phyloP scores from a whole-genome alignment of 208 protist genomes.

The Lotmaria passim region DNA sequence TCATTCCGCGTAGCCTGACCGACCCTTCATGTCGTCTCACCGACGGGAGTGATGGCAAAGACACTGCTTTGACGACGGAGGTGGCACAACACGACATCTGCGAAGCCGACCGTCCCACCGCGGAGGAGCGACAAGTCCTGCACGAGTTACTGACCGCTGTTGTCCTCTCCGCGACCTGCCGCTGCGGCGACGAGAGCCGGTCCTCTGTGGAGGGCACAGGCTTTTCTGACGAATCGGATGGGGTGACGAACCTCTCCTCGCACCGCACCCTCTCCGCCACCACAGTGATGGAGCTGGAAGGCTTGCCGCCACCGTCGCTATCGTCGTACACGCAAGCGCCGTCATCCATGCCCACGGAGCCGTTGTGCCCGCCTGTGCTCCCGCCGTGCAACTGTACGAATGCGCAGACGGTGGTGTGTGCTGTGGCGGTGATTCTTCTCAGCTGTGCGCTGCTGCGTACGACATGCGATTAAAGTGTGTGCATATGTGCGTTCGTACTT shows the following conservation, averaged over 20 bases:
- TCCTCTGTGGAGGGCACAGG: not conserved
- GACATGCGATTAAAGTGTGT: not conserved
- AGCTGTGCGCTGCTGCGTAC: constrained; percentile 15
- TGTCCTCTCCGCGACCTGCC: constrained; percentile 14
- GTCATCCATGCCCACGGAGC: not conserved
- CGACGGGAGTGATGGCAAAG: not conserved
- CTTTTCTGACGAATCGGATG: not conserved
- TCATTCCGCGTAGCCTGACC: constrained; percentile 25
- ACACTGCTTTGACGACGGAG: no score
- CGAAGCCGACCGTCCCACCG: not conserved
- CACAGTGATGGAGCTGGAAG: not conserved
- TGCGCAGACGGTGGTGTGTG: constrained; percentile 16
- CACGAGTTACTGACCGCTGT: constrained; percentile 27
- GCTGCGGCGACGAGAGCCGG: not conserved
- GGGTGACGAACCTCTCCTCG: not conserved
- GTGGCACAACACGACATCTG: not conserved
- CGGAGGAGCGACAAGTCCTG: constrained; percentile 22
- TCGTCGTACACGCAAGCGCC: not conserved
- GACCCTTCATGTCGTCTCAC: not conserved
- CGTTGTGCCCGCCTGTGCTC: not conserved
- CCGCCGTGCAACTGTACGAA: constrained; percentile 4
- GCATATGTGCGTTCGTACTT: not conserved
- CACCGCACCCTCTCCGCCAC: not conserved
- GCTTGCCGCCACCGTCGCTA: not conserved
- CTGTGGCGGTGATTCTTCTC: constrained; percentile 18